phyloP scores from a whole-genome alignment of 495 filamentous ascomycete species.

The Penicillium bovifimosum region DNA sequence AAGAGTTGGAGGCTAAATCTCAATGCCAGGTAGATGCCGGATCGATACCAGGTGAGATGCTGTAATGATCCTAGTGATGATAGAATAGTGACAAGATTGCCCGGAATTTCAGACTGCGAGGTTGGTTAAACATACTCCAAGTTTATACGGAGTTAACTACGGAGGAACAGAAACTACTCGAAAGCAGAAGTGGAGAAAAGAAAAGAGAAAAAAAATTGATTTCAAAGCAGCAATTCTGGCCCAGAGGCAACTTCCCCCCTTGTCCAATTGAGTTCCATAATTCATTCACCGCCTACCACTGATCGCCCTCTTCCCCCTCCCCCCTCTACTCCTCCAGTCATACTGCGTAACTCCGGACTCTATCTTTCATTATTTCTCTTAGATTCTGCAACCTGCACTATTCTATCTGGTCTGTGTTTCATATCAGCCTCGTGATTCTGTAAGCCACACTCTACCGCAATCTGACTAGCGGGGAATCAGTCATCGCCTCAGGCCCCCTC shows the following conservation, averaged over 20 bases:
- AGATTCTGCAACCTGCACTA: not conserved
- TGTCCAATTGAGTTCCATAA: not conserved
- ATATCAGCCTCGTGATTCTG: conserved; percentile 3
- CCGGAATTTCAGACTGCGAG: too few species aligned
- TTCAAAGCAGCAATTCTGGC: conserved; percentile 7
- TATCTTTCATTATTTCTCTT: not conserved
- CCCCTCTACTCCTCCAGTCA: not conserved
- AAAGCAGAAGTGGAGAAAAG: not conserved
- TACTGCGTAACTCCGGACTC: too few species aligned
- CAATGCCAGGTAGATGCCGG: too few species aligned
- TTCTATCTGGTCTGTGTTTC: not conserved
- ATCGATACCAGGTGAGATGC: too few species aligned
- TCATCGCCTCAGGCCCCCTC: conserved; percentile 9
- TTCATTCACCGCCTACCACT: not conserved
- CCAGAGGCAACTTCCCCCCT: not conserved
- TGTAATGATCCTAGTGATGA: too few species aligned
- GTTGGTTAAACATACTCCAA: too few species aligned
- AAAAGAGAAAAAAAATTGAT: conserved; percentile 1
- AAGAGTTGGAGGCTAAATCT: not conserved
- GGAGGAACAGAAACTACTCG: not conserved
- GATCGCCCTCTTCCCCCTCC: not conserved
- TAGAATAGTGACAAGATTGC: not conserved
- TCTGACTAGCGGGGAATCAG: conserved; percentile 4
- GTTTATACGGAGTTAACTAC: too few species aligned
- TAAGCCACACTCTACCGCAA: conserved; percentile 7